Conservation (phyloP, 352 stramenopile species). For the Phytophthora pistaciae region DNA sequence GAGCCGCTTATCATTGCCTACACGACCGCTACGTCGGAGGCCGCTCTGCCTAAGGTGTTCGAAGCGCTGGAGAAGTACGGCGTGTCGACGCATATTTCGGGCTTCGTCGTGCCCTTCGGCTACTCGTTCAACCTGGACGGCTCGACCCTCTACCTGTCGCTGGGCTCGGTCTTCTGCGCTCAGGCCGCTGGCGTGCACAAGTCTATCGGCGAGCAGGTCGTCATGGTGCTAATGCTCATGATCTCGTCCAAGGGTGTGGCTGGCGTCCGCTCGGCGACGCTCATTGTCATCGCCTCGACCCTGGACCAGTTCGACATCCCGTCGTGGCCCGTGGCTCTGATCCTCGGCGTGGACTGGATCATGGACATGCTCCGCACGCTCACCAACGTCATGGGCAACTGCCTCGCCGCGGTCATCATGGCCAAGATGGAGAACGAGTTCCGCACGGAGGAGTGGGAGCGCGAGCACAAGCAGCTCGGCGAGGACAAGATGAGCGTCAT, state of each 20-base stretch:
- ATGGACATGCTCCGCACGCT: slow-evolving; percentile 57
- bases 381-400: slow-evolving; percentile 57
- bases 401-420: slow-evolving; percentile 49
- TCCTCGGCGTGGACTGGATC: slow-evolving; percentile 52
- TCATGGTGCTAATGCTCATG: slow-evolving; percentile 58
- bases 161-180: slow-evolving; percentile 51
- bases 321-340: slow-evolving; percentile 51
- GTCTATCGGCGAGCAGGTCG: slow-evolving; percentile 48
- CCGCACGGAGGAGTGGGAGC: slow-evolving; percentile 48
- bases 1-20: slow-evolving; percentile 54
- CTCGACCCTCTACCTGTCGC: slow-evolving; percentile 45
- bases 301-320: slow-evolving; percentile 51
- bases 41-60: slow-evolving; percentile 54
- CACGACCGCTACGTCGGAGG: slow-evolving; percentile 57
- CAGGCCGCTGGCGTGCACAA: slow-evolving; percentile 52
- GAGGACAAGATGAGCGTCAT: slow-evolving; percentile 2
- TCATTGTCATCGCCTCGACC: slow-evolving; percentile 45
- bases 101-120: slow-evolving; percentile 54
- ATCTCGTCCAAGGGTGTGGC: slow-evolving; percentile 51
- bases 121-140: slow-evolving; percentile 68
- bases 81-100: slow-evolving; percentile 45
- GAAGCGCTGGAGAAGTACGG: slow-evolving; percentile 51
- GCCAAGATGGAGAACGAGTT: slow-evolving; percentile 61
- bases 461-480: slow-evolving; percentile 10
- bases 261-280: slow-evolving; percentile 43